Conservation (phyloP, 2,329 filamentous ascomycete species). For the Xylariaceae sp. region DNA sequence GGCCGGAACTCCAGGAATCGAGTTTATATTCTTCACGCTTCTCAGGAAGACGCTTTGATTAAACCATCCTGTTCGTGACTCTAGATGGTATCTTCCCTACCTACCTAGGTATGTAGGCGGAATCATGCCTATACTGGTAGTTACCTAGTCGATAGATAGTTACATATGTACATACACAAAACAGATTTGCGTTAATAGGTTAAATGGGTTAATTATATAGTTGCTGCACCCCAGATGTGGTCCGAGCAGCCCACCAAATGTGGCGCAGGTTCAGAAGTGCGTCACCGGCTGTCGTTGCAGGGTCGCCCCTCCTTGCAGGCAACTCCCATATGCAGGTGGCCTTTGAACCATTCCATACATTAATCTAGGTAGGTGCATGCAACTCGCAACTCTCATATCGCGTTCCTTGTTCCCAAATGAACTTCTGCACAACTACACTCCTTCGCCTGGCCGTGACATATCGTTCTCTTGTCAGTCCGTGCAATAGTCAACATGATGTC, state of each 20-base stretch:
- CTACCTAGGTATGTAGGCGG: too few species aligned
- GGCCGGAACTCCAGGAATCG: background rate
- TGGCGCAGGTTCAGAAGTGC: slow-evolving; percentile 25
- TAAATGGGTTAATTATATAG: too few species aligned
- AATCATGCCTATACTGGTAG: too few species aligned
- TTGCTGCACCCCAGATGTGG: too few species aligned
- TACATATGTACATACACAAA: too few species aligned
- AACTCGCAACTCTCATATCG: too few species aligned
- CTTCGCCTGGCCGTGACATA: slow-evolving; percentile 14
- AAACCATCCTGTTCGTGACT: slow-evolving; percentile 14
- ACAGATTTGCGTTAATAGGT: too few species aligned
- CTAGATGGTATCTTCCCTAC: too few species aligned
- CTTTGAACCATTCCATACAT: slow-evolving; percentile 13
- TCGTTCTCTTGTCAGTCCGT: slow-evolving; percentile 7
- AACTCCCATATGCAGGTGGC: slow-evolving; percentile 5
- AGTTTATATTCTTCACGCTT: slow-evolving; percentile 16
- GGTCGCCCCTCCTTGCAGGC: slow-evolving; percentile 24
- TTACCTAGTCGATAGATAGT: too few species aligned
- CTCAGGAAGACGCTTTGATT: background rate
- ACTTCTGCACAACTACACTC: slow-evolving; percentile 1
- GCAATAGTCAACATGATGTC: slow-evolving; percentile 37
- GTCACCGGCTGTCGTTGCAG: slow-evolving; percentile 21
- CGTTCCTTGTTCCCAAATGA: background rate
- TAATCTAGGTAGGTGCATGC: slow-evolving; percentile 6
- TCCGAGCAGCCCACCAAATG: too few species aligned